A percentile compares a stretch with the other conserved stretches of the same genome.
phyloP scores from a whole-genome alignment of 257 asterid species.

The Euphrasia confusa region DNA sequence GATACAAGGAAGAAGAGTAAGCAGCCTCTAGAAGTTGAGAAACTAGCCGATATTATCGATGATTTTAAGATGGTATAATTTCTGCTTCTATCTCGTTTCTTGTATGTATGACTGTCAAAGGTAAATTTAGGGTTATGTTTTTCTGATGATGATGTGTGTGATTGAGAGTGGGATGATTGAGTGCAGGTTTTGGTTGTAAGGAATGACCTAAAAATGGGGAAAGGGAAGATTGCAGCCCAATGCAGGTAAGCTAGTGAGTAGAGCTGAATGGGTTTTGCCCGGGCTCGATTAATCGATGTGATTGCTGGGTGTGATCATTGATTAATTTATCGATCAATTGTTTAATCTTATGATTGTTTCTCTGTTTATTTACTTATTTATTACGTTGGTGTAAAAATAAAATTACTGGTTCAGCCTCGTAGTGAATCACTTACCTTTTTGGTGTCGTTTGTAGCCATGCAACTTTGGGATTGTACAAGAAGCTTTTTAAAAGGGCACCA shows the following conservation, averaged over 20 bases:
- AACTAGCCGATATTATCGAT: constrained; percentile 74
- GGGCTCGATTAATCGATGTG: not conserved
- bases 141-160: constrained; percentile 12
- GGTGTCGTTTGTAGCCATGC: constrained; percentile 61
- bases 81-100: constrained; percentile 7
- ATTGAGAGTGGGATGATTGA: constrained; percentile 6
- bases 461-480: constrained; percentile 89
- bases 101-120: constrained; percentile 10
- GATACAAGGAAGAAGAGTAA: constrained; percentile 53
- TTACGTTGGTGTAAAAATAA: not conserved
- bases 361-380: not conserved
- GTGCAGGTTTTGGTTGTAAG: constrained; percentile 94
- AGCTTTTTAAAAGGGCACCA: constrained; percentile 73
- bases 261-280: constrained; percentile 5
- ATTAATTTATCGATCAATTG: not conserved
- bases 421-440: constrained; percentile 9
- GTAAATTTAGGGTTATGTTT: not conserved
- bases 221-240: constrained; percentile 98
- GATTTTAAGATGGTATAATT: constrained; percentile 82
- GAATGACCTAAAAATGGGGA: constrained; percentile 97
- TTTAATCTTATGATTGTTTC: constrained; percentile 2
- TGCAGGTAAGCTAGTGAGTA: constrained; percentile 57
- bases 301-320: not conserved
- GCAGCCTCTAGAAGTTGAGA: constrained; percentile 65
- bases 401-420: constrained; percentile 3